phyloP scores from a whole-genome alignment of 805 yeast genomes.

The Middelhovenomyces tepae region DNA sequence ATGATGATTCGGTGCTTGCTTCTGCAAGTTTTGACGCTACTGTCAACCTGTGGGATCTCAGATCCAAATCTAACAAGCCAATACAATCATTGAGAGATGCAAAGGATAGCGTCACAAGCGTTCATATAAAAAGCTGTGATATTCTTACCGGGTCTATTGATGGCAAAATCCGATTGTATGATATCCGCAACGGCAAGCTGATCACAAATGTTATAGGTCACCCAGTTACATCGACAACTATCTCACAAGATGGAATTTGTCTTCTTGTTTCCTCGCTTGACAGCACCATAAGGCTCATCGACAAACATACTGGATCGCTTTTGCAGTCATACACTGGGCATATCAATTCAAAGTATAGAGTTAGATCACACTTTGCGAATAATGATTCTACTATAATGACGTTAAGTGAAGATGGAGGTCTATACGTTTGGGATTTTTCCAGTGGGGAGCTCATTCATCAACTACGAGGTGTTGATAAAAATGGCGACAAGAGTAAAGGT shows the following conservation, averaged over 20 bases:
- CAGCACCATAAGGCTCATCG: slow-evolving; percentile 20
- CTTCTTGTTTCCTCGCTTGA: slow-evolving; percentile 23
- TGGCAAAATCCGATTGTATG: slow-evolving; percentile 25
- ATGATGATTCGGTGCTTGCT: slow-evolving; percentile 22
- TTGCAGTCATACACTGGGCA: slow-evolving; percentile 22
- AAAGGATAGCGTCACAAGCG: slow-evolving; percentile 25
- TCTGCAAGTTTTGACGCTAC: slow-evolving; percentile 26
- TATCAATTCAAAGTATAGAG: slow-evolving; percentile 17
- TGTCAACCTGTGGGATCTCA: slow-evolving; percentile 27
- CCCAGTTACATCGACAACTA: slow-evolving; percentile 21
- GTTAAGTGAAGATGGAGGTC: slow-evolving; percentile 24
- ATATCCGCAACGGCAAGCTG: slow-evolving; percentile 24
- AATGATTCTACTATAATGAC: slow-evolving; percentile 17
- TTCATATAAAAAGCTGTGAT: slow-evolving; percentile 13
- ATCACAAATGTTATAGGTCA: slow-evolving; percentile 18
- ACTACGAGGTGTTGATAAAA: not conserved
- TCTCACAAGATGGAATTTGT: slow-evolving; percentile 9
- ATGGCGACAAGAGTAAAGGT: too few species aligned
- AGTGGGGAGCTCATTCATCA: slow-evolving; percentile 13
- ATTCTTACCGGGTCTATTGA: slow-evolving; percentile 27
- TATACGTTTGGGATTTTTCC: slow-evolving; percentile 22
- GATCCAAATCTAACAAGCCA: slow-evolving; percentile 22
- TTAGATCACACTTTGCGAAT: slow-evolving; percentile 18
- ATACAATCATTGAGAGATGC: slow-evolving; percentile 29
- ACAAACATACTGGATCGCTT: slow-evolving; percentile 18